phyloP scores from a whole-genome alignment of 164 flowering plant genomes.

The Echeveria elegans region DNA sequence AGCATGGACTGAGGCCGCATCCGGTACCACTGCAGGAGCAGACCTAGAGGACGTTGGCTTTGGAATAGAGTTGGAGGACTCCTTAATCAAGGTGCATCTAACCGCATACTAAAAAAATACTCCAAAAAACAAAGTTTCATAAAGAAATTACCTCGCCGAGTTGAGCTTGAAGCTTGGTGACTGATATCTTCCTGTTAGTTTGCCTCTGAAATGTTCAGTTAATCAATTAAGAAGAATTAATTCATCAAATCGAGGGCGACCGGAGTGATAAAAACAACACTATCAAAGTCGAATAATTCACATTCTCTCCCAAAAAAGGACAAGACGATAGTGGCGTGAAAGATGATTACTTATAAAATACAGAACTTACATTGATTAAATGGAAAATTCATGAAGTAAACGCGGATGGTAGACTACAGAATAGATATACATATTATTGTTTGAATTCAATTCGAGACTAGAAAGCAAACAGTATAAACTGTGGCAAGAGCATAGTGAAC shows the following conservation, averaged over 20 bases:
- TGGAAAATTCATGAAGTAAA: too few relatives aligned
- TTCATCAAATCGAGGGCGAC: background rate
- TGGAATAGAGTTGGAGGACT: slow-evolving; percentile 34
- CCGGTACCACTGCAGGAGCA: slow-evolving; percentile 12
- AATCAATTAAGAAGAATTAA: background rate
- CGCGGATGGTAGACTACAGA: too few relatives aligned
- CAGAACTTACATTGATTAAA: too few relatives aligned
- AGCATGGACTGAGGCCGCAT: slow-evolving; percentile 30
- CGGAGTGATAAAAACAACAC: too few relatives aligned
- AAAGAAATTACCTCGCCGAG: slow-evolving; percentile 25
- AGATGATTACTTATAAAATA: too few relatives aligned
- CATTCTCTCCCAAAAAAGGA: too few relatives aligned
- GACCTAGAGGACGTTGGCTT: slow-evolving; percentile 15
- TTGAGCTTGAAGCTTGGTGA: slow-evolving; percentile 28
- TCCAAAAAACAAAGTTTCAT: background rate
- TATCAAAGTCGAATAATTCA: too few relatives aligned
- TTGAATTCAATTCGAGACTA: too few relatives aligned
- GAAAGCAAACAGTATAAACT: too few relatives aligned
- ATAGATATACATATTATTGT: too few relatives aligned
- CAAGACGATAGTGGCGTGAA: too few relatives aligned
- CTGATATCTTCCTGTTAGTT: slow-evolving; percentile 17
- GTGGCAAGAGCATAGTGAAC: too few relatives aligned
- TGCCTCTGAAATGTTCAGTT: slow-evolving; percentile 2
- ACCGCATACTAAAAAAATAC: background rate
- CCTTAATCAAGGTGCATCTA: slow-evolving; percentile 9